Base-by-base conservation (phyloP, 371 early-diverging fungal species). In the Mortierella sp. region DNA sequence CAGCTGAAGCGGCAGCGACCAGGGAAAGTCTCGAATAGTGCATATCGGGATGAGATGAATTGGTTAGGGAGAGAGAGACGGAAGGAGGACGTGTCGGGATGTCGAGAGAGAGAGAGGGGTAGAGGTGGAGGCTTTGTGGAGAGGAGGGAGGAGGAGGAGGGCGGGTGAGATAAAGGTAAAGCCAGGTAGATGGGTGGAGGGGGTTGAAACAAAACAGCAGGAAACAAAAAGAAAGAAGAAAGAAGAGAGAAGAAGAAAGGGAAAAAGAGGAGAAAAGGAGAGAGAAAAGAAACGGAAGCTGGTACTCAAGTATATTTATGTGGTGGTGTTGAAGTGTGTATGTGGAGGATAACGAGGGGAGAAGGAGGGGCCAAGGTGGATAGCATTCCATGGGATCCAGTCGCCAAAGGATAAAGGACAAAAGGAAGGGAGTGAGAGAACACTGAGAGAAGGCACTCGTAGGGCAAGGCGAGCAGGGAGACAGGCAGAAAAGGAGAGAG, bases 1-100 rank as follows among this genome's bases (percentile, higher is more conserved):
- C 37, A 19, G 74, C 50, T 31, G 74, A 58, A 8, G 48, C 61
- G 8, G 63, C 67, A n/a, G 68, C 70, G 7, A 69, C 69, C 43
- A 69, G 37, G 11, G 69, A 77, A 58, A 73, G 55, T 41, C 31
- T 37, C 7, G 73, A 64, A 19, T 52, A 64, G 64, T 39, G 78
- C 78, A 77, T 76, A n/a, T 29, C 53, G 2, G 41, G 53, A 55
- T 55, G 26, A 4, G 29, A 53, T 24, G 10, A 13, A 26, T 7
- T 4, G 13, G 52, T 26, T 9, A n/a, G 13, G 29, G 31, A 8
- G 16, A 31, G 31, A 31, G 5, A 7, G 55, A 55, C 34, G 34
- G 24, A 31, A 31, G 55, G 55, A 31, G 31, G 26, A 31, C 55
- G 31, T 19, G 55, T 55, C 55, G 31, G n/a, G 26, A 31, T 31